phyloP scores from a whole-genome alignment of 768 basidiomycete genomes.

The Suillus weaverae region DNA sequence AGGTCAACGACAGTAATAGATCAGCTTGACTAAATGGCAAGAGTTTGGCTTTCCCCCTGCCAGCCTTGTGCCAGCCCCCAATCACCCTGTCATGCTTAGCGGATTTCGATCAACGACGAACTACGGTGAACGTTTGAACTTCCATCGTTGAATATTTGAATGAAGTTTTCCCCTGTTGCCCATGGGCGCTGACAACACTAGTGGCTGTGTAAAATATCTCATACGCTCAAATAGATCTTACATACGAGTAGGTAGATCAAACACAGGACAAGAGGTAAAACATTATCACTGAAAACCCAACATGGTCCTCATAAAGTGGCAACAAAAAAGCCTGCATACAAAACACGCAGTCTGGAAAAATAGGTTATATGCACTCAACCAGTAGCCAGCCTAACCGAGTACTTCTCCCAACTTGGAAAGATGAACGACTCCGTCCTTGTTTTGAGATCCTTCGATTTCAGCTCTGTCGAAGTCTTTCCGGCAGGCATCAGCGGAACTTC shows the following conservation, averaged over 20 bases:
- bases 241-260: not conserved
- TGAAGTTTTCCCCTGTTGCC: too few species aligned
- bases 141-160: too few species aligned
- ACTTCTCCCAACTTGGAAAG: conserved; percentile 69
- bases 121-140: too few species aligned
- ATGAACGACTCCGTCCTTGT: conserved; percentile 45
- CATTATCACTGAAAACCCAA: not conserved
- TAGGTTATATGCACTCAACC: conserved; percentile 11
- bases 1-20: too few species aligned
- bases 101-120: too few species aligned
- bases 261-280: not conserved
- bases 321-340: not conserved
- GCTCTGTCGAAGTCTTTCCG: conserved; percentile 23
- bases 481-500: conserved; percentile 30
- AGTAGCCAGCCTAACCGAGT: conserved; percentile 46
- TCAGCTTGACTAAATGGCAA: too few species aligned
- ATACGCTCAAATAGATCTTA: not conserved
- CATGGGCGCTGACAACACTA: not conserved
- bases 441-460: conserved; percentile 29
- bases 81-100: too few species aligned
- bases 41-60: too few species aligned
- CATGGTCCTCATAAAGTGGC: not conserved
- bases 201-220: not conserved
- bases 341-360: not conserved
- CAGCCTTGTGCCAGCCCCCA: too few species aligned